phyloP scores from a whole-genome alignment of 2,329 filamentous ascomycete species.

The Colletotrichum lentis region DNA sequence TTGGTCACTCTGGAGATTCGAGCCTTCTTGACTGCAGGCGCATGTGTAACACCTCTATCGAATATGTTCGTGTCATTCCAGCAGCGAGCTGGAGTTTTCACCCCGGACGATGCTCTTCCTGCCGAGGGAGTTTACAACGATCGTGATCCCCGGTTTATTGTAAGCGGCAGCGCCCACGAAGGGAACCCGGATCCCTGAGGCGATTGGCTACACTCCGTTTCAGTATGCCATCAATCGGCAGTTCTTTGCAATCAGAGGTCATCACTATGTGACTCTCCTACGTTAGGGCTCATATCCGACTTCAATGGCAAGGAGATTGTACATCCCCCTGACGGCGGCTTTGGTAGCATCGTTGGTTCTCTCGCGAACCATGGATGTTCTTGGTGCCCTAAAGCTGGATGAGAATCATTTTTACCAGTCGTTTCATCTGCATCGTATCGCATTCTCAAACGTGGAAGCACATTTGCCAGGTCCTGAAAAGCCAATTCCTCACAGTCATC shows the following conservation, averaged over 20 bases:
- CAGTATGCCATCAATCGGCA: constrained; percentile 44
- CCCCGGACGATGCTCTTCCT: constrained; percentile 51
- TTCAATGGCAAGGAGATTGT: constrained; percentile 62
- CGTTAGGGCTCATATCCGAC: constrained; percentile 67
- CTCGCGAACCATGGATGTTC: not conserved
- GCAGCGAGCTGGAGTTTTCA: constrained; percentile 51
- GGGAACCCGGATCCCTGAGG: constrained; percentile 49
- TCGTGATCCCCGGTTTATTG: constrained; percentile 48
- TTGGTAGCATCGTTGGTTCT: constrained; percentile 57
- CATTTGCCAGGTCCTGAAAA: not conserved
- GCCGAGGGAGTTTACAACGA: constrained; percentile 48
- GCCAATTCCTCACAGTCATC: not conserved
- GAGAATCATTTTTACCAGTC: not conserved
- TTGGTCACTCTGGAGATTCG: constrained; percentile 61
- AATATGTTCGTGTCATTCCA: constrained; percentile 47
- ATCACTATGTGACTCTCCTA: constrained; percentile 42
- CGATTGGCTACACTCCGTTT: constrained; percentile 49
- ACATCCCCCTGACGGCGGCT: constrained; percentile 53
- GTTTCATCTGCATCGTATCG: not conserved
- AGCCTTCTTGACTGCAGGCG: constrained; percentile 50
- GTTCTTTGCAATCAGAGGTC: not conserved
- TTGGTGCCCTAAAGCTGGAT: not conserved
- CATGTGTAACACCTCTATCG: constrained; percentile 52
- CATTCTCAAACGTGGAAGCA: not conserved
- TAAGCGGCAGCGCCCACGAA: constrained; percentile 52